Evolutionary conservation across 768 basidiomycete genomes (phyloP).

Genomic region (Omphalotus guepiniiformis): DNA sequence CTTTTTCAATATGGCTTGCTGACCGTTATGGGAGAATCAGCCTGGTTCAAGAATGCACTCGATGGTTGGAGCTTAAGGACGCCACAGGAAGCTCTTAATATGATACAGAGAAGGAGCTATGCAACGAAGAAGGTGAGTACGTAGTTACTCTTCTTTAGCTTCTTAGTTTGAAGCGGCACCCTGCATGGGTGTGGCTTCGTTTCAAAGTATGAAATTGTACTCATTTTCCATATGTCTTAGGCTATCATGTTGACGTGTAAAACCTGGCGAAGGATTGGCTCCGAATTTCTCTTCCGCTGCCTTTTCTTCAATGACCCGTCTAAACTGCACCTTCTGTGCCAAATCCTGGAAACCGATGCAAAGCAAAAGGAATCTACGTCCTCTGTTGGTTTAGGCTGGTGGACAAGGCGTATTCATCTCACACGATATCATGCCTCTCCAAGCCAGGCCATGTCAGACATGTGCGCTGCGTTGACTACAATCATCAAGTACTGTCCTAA

Average conservation of each 20-base stretch:
- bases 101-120: conserved; percentile 58
- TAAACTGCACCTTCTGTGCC: conserved; percentile 48
- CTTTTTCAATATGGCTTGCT: conserved; percentile 60
- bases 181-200: too few relatives aligned
- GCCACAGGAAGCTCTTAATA: conserved; percentile 54
- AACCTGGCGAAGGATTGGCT: conserved; percentile 55
- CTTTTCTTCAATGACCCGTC: conserved; percentile 62
- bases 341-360: conserved; percentile 39
- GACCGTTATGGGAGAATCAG: conserved; percentile 56
- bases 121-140: conserved; percentile 61
- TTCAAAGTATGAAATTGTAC: too few relatives aligned
- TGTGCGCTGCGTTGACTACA: conserved; percentile 51
- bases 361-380: background rate
- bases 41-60: conserved; percentile 54
- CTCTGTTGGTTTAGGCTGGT: conserved; percentile 44
- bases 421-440: conserved; percentile 40
- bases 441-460: conserved; percentile 36
- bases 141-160: background rate
- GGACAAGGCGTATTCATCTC: conserved; percentile 69
- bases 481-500: conserved; percentile 67
- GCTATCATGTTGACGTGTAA: conserved; percentile 66
- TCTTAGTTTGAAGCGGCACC: too few relatives aligned
- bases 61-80: conserved; percentile 54
- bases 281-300: conserved; percentile 65
- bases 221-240: conserved; percentile 26